Evolutionary conservation across 2,329 filamentous ascomycete genomes (phyloP).

Genomic region (Lecanicillium sp.): DNA sequence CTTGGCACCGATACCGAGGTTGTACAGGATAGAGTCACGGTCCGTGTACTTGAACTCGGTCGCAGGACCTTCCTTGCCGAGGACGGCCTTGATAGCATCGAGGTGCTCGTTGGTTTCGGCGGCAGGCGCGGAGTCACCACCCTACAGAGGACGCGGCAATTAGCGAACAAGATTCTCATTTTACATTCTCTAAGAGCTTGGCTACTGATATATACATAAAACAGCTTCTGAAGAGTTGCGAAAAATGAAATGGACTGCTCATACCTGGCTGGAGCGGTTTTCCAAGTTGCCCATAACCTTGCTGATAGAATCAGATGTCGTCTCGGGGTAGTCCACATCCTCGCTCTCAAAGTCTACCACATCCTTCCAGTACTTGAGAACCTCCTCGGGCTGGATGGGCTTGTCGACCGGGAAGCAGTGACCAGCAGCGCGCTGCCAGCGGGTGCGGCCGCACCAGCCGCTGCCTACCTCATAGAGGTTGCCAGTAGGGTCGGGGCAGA

Average conservation of each 20-base stretch:
- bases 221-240: constrained; percentile 7
- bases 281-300: constrained; percentile 75
- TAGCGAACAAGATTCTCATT: constrained; percentile 11
- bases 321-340: constrained; percentile 77
- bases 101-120: constrained; percentile 55
- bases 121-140: constrained; percentile 8
- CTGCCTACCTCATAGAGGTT: constrained; percentile 90
- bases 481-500: constrained; percentile 76
- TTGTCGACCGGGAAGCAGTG: constrained; percentile 87
- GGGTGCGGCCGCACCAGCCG: constrained; percentile 84
- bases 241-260: constrained; percentile 24
- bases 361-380: constrained; percentile 65
- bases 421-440: constrained; percentile 89
- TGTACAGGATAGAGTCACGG: constrained; percentile 88
- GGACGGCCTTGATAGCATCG: constrained; percentile 65
- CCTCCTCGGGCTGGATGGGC: constrained; percentile 73
- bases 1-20: constrained; percentile 88
- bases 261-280: constrained; percentile 61
- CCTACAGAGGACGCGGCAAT: constrained; percentile 13
- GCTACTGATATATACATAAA: constrained; percentile 4
- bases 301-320: constrained; percentile 66
- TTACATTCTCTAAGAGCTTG: constrained; percentile 1
- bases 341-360: constrained; percentile 84
- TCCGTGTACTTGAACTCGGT: constrained; percentile 79
- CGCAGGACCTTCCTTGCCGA: constrained; percentile 59